Conservation (phyloP, 805 yeast species). For the Yamadazyma insecticola region DNA sequence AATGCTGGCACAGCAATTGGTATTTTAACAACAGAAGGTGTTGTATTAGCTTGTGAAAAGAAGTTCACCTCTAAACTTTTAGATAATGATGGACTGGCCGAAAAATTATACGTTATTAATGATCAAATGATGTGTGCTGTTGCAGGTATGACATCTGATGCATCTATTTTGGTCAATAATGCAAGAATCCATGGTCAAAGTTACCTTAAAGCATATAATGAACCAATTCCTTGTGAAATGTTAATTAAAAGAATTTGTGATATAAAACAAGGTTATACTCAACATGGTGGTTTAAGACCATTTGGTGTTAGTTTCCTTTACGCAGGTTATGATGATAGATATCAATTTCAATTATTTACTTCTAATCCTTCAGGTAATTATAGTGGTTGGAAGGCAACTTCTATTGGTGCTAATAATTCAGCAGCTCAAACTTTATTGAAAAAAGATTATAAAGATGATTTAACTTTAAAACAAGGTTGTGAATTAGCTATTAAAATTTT, state of each 20-base stretch:
- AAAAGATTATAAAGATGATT: slow-evolving; percentile 88
- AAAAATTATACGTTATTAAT: slow-evolving; percentile 82
- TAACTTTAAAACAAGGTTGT: slow-evolving; percentile 69
- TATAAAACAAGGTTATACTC: slow-evolving; percentile 96
- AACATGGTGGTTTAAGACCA: slow-evolving; percentile 97
- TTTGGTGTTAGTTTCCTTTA: slow-evolving; percentile 95
- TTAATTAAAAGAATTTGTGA: slow-evolving; percentile 88
- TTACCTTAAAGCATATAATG: slow-evolving; percentile 81
- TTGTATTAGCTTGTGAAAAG: slow-evolving; percentile 94
- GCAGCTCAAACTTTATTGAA: slow-evolving; percentile 94
- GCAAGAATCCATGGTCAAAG: slow-evolving; percentile 85
- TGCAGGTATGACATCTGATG: slow-evolving; percentile 98
- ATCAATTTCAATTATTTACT: slow-evolving; percentile 87
- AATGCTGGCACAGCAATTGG: slow-evolving; percentile 85
- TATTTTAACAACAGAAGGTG: slow-evolving; percentile 74
- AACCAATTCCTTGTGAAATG: slow-evolving; percentile 89
- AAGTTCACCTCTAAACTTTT: slow-evolving; percentile 89
- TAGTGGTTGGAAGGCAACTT: slow-evolving; percentile 97
- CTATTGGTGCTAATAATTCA: slow-evolving; percentile 93
- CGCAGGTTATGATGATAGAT: slow-evolving; percentile 91
- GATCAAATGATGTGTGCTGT: slow-evolving; percentile 88
- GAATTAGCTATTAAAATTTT: slow-evolving; percentile 87
- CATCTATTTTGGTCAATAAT: slow-evolving; percentile 79
- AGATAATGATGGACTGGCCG: slow-evolving; percentile 91
- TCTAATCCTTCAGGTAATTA: slow-evolving; percentile 97